Base-by-base conservation (phyloP, 2,329 filamentous ascomycete species). In the Cladophialophora psammophila region DNA sequence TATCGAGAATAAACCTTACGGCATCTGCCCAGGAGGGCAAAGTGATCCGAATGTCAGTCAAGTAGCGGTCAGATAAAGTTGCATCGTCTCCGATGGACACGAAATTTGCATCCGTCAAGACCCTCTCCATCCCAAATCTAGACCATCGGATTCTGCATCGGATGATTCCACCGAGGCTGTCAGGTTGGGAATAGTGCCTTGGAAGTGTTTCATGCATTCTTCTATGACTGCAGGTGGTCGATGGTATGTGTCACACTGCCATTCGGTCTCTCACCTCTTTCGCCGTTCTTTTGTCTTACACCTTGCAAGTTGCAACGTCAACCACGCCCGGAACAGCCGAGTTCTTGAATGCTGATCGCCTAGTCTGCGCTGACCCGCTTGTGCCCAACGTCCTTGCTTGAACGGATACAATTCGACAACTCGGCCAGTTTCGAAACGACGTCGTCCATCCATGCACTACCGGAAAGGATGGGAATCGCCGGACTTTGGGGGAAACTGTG, bases 11-110 rank as follows among this genome's bases (percentile, higher is more conserved):
- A n/a, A 50, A 32, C 45, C 42, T 42, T 52, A n/a, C 38, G 54
- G 50, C 18, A 26, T 31, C 32, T 13, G 35, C 34, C 5, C 31
- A 31, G 18, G 42, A 9, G 12, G 34, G n/a, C n/a, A 42, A 20
- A 42, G 36, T 31, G 35, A 59, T 20, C n/a, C 55, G 45, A 48
- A n/a, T 10, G 42, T 35, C 53, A 52, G 35, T 59, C 53, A 56
- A 64, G 56, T 34, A 52, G 65, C 65, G 65, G 65, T 67, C 65
- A 64, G 65, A 64, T 64, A 36, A 58, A 59, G 65, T 64, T 67
- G 60, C 50, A 56, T 63, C 53, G 45, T 56, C 42, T 56, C 55
- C 60, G 34, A 61, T 64, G 38, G 61, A 57, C 61, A 61, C 60
- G 42, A 32, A 31, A 6, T 38, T 12, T 34, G 32, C 55, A 12